phyloP scores from a whole-genome alignment of 495 filamentous ascomycete genomes.

The Astrocystis sublimbata region DNA sequence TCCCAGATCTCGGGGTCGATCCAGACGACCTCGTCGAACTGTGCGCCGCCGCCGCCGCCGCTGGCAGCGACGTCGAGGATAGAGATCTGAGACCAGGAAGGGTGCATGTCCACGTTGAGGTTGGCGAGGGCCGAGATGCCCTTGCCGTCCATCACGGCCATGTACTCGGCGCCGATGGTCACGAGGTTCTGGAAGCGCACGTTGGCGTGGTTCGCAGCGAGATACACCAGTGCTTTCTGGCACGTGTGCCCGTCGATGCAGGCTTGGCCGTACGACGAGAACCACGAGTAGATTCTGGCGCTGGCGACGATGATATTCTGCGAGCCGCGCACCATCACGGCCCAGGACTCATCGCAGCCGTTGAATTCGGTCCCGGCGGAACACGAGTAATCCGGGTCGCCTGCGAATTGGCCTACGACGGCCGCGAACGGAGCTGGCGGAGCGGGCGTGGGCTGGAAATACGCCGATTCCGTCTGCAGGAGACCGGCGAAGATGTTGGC shows the following conservation, averaged over 20 bases:
- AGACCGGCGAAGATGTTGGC: conserved; percentile 64
- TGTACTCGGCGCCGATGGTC: no score
- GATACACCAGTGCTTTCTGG: conserved; percentile 22
- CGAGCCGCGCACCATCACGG: conserved; percentile 21
- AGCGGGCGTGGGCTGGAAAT: conserved; percentile 70
- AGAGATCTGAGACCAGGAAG: no score
- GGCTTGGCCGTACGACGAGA: conserved; percentile 14
- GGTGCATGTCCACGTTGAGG: no score
- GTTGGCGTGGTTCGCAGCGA: not conserved
- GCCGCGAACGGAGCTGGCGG: conserved; percentile 46
- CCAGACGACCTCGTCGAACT: no score
- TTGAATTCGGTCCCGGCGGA: not conserved
- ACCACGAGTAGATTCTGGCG: conserved; percentile 33
- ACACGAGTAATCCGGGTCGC: conserved; percentile 20
- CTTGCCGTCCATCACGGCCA: no score
- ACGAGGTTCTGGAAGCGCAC: no score
- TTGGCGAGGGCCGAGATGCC: no score
- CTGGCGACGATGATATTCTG: conserved; percentile 23
- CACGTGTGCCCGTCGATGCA: conserved; percentile 21
- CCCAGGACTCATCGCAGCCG: conserved; percentile 30
- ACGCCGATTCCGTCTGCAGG: conserved; percentile 73
- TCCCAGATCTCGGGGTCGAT: no score
- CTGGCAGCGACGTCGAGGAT: no score
- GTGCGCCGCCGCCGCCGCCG: no score
- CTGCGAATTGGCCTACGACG: conserved; percentile 18